Evolutionary conservation across 2,329 filamentous ascomycete genomes (phyloP).

Genomic region (Tolypocladium sp.): DNA sequence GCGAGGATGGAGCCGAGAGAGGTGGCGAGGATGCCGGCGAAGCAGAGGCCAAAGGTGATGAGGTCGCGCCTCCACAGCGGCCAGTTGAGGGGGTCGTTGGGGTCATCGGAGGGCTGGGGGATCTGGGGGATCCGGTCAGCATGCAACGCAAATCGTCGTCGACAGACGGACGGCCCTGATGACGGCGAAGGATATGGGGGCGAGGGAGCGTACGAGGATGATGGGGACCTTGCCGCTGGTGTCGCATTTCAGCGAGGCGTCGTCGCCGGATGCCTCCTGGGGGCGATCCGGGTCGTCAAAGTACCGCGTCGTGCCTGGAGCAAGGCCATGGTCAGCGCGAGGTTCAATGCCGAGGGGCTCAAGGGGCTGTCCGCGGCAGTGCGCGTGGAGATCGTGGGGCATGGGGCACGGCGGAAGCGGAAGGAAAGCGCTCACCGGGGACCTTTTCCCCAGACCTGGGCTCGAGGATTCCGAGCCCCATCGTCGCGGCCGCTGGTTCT

Average conservation of each 20-base stretch:
- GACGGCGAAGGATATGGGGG: too few relatives aligned
- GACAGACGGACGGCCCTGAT: too few relatives aligned
- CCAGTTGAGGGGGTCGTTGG: slow-evolving; percentile 83
- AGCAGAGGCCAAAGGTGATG: slow-evolving; percentile 68
- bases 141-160: not conserved
- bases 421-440: slow-evolving; percentile 47
- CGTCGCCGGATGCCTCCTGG: slow-evolving; percentile 28
- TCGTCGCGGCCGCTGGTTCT: slow-evolving; percentile 9
- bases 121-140: slow-evolving; percentile 20
- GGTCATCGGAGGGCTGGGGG: slow-evolving; percentile 84
- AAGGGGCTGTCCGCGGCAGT: too few relatives aligned
- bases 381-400: too few relatives aligned
- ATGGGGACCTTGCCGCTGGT: slow-evolving; percentile 56
- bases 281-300: slow-evolving; percentile 48
- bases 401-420: too few relatives aligned
- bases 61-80: slow-evolving; percentile 76
- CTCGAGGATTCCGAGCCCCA: slow-evolving; percentile 61
- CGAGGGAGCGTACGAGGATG: slow-evolving; percentile 63
- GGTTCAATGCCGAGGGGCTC: slow-evolving; percentile 8
- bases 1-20: slow-evolving; percentile 80
- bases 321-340: not conserved
- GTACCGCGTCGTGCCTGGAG: slow-evolving; percentile 52
- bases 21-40: slow-evolving; percentile 74
- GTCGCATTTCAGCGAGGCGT: slow-evolving; percentile 60
- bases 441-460: slow-evolving; percentile 58